Evolutionary conservation across 2,329 filamentous ascomycete genomes (phyloP).

Genomic region (Nigrospora sphaerica): DNA sequence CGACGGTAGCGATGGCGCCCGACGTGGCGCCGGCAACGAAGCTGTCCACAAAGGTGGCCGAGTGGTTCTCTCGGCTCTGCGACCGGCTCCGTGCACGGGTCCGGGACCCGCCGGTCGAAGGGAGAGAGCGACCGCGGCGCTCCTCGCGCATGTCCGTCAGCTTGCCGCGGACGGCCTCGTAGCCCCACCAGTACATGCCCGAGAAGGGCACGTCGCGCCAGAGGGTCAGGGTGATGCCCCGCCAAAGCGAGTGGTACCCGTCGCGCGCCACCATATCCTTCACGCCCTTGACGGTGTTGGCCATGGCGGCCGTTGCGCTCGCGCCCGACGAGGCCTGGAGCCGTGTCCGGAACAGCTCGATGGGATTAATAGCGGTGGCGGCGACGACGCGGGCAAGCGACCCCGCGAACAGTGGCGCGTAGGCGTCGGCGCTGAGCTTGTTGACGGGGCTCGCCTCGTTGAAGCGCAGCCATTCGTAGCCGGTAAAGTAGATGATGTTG

Average conservation of each 20-base stretch:
- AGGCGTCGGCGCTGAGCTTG: conserved; percentile 55
- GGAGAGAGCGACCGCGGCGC: conserved; percentile 32
- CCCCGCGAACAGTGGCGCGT: conserved; percentile 75
- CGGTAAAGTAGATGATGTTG: conserved; percentile 98
- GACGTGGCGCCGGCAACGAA: conserved; percentile 81
- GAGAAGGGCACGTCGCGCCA: conserved; percentile 98
- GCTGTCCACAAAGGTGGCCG: conserved; percentile 76
- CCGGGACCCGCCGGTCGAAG: conserved; percentile 24
- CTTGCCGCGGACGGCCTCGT: conserved; percentile 71
- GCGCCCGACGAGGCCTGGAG: conserved; percentile 69
- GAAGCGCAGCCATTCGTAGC: conserved; percentile 88
- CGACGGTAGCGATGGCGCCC: conserved; percentile 75
- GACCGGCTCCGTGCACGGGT: conserved; percentile 42
- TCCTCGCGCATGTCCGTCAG: conserved; percentile 63
- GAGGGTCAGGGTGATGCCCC: conserved; percentile 80
- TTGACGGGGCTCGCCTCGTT: conserved; percentile 67
- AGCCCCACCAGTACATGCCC: conserved; percentile 96
- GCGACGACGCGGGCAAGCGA: conserved; percentile 71
- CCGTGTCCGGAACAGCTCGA: conserved; percentile 89
- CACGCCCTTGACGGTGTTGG: conserved; percentile 69
- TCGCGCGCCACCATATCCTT: conserved; percentile 69
- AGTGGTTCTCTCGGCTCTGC: conserved; percentile 62
- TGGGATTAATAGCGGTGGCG: conserved; percentile 76
- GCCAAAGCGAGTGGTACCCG: conserved; percentile 81
- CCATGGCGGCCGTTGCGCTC: conserved; percentile 61